These are phyloP conservation scores for Kodamaea sp. DNA, from an alignment of 1,139 yeast species.

Conservation along the genomic window DNA sequence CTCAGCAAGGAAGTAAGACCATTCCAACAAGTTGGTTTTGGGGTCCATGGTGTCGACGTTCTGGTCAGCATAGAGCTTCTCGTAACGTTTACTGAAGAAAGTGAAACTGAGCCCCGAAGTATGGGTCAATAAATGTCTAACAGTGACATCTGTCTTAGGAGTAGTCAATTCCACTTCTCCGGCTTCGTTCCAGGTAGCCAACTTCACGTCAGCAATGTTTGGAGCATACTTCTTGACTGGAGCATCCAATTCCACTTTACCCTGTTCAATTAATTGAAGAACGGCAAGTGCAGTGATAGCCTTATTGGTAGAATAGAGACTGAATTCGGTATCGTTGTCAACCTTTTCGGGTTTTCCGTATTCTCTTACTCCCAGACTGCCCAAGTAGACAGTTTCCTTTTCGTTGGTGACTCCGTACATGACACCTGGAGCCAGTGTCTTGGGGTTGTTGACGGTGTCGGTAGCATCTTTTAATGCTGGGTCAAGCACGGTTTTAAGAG, in stretches of 20 bases:
- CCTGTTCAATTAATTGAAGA: not conserved
- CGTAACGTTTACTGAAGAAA: not conserved
- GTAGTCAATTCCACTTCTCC: not conserved
- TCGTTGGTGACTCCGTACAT: not conserved
- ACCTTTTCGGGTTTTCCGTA: not conserved
- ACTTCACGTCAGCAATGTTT: not conserved
- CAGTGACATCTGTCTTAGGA: not conserved
- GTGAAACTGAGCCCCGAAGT: not conserved
- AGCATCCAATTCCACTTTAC: not conserved
- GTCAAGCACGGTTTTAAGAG: not conserved
- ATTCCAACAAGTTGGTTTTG: not conserved
- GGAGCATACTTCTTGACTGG: not conserved
- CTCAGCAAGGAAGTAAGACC: not conserved
- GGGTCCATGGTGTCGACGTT: not conserved
- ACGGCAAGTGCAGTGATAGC: not conserved
- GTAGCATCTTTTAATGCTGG: not conserved
- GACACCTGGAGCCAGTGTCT: not conserved
- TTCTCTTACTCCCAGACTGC: not conserved
- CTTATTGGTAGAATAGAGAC: not conserved
- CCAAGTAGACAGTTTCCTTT: not conserved
- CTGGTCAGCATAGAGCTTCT: too few species aligned
- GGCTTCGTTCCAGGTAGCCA: not conserved
- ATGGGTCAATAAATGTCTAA: not conserved
- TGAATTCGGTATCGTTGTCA: not conserved
- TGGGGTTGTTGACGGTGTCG: not conserved